Evolutionary conservation across 768 basidiomycete genomes (phyloP), one percentile per base, ranked within the genome.

Genomic region (Strobilomyces dryophilus): DNA sequence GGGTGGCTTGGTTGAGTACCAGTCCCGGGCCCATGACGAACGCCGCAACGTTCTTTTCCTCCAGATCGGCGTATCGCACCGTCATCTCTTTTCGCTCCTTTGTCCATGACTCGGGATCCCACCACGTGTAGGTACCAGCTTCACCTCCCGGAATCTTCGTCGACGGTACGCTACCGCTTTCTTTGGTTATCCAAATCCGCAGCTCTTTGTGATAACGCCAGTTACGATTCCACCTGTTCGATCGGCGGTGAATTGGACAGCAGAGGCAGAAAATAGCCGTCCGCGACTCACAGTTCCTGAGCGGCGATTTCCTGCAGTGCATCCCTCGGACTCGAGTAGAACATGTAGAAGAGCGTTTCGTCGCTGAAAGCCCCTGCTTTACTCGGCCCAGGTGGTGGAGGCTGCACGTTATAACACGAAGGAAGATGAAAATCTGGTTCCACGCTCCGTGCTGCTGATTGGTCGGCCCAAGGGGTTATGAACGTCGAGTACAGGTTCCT

Each of bases 271-370:
- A 37, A 50, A 34, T 51, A 31, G 39, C 45, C 47, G 41, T 57
- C 59, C 51, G 18, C 58, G 4, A 84, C 91, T 71, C 72, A 95
- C 92, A 98, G 76, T 75, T 98, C 95, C 68, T 92, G 89, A 44
- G 92, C 93, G 15, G 95, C 95, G 47, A 93, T 81, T 72, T 98
- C 94, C 70, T 98, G 95, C 50, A 95, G 75, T 37, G 87, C 85
- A 73, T 98, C 95, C 64, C 90, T 77, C 52, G 95, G 92, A 71
- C 84, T 86, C 52, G 92, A 85, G 74, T 98, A 98, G 78, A 98
- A 98, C 83, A 95, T 94, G 79, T 92, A 95, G 73, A 98, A 97
- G 26, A 98, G 74, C 15, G 95, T 97, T 72, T 98, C 95, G 69
- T 98, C 95, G 70, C 87, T 89, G 73, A 98, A 95, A 46, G 85